Conservation (phyloP, 192 early-diverging fungal species). For the Coemansia sp. region DNA sequence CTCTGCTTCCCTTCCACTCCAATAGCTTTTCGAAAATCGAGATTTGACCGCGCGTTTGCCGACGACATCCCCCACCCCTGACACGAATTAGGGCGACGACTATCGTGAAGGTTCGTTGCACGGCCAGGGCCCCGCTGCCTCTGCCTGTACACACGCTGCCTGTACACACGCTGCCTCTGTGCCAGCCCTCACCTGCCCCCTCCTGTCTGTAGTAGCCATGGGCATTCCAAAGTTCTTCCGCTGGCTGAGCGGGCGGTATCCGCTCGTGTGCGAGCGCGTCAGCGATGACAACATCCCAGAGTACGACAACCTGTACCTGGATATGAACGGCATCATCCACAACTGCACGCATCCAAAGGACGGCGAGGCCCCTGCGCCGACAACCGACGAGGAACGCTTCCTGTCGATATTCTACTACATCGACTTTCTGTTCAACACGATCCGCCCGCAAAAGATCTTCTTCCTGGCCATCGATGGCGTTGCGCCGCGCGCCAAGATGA, state of each 20-base stretch:
- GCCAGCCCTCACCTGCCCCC: neutral
- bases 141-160: too few species aligned
- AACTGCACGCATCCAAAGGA: slow-evolving; percentile 94
- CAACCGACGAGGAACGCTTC: slow-evolving; percentile 93
- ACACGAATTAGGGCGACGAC: too few species aligned
- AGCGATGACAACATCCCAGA: slow-evolving; percentile 89
- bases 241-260: slow-evolving; percentile 97
- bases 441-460: slow-evolving; percentile 90
- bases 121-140: too few species aligned
- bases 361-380: slow-evolving; percentile 74
- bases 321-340: slow-evolving; percentile 99
- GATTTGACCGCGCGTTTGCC: too few species aligned
- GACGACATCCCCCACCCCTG: too few species aligned
- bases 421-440: slow-evolving; percentile 85
- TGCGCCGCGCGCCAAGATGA: slow-evolving; percentile 98
- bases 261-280: slow-evolving; percentile 86
- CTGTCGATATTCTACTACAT: slow-evolving; percentile 93
- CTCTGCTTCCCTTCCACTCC: too few species aligned
- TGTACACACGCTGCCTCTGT: too few species aligned
- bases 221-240: slow-evolving; percentile 93
- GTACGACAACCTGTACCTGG: slow-evolving; percentile 96
- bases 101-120: too few species aligned
- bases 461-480: slow-evolving; percentile 95
- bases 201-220: slow-evolving; percentile 50
- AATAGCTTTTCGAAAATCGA: too few species aligned